These are phyloP conservation scores for Plasmodium malariae DNA, from an alignment of 169 alveolate species.

Conservation along the genomic window DNA sequence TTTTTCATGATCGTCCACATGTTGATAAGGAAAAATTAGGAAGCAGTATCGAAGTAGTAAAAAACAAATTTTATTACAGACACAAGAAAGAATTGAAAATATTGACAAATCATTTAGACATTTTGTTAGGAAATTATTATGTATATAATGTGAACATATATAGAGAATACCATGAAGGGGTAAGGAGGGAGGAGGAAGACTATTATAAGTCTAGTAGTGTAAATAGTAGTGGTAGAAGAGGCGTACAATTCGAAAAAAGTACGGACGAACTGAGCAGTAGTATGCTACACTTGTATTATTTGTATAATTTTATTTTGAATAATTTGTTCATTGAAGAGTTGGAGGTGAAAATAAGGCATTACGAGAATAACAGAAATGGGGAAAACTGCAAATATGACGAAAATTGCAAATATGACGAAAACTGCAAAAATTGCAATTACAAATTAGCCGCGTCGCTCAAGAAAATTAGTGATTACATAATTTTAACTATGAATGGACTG, in stretches of 20 bases:
- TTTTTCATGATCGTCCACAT: too few relatives aligned
- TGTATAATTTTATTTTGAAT: conserved; percentile 38
- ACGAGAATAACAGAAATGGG: neutral
- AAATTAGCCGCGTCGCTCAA: neutral
- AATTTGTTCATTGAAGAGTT: conserved; percentile 17
- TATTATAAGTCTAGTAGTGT: neutral
- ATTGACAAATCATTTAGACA: conserved; percentile 54
- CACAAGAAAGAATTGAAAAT: conserved; percentile 50
- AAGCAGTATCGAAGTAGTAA: neutral
- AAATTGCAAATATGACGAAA: neutral
- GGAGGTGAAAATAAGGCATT: neutral
- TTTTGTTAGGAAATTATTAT: conserved; percentile 33
- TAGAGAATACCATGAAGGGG: conserved; percentile 19
- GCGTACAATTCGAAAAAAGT: neutral
- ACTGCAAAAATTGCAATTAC: neutral
- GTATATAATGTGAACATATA: conserved; percentile 31
- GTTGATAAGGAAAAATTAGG: too few relatives aligned
- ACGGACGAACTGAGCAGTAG: neutral
- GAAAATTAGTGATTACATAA: conserved; percentile 30
- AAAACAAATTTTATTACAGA: conserved; percentile 17
- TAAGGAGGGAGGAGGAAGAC: neutral
- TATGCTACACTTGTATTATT: conserved; percentile 17
- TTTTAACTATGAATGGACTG: conserved; percentile 44
- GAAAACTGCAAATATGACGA: neutral
- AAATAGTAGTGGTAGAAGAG: neutral